Percentiles rank a stretch among this genome's conserved stretches.
Conservation (phyloP, 371 early-diverging fungal genomes). For the Mortierella sp. region DNA sequence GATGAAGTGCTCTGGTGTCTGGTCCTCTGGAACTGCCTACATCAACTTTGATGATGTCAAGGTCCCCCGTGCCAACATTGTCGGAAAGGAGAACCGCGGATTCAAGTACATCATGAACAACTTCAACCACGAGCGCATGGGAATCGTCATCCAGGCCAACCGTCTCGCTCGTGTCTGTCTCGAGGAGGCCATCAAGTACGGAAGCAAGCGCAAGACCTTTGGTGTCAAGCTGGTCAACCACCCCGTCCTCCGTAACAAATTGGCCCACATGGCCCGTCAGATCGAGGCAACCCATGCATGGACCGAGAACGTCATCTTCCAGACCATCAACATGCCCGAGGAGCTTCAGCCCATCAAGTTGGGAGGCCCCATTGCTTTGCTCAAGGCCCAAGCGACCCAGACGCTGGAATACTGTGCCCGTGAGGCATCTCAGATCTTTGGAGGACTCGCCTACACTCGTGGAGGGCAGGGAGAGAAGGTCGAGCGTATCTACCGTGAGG, state of each 20-base stretch:
- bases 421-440: conserved; percentile 94
- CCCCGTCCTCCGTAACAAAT: conserved; percentile 76
- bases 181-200: conserved; percentile 89
- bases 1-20: conserved; percentile 85
- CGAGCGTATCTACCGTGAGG: conserved; percentile 74
- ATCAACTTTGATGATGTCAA: conserved; percentile 89
- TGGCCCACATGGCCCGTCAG: conserved; percentile 85
- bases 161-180: conserved; percentile 90
- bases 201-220: conserved; percentile 90
- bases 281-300: conserved; percentile 92
- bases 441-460: conserved; percentile 89
- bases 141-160: conserved; percentile 86
- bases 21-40: conserved; percentile 85
- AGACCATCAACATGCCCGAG: conserved; percentile 74
- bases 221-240: conserved; percentile 83
- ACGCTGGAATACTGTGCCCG: conserved; percentile 91
- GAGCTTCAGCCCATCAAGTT: conserved; percentile 78
- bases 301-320: conserved; percentile 81
- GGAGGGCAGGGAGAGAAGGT: conserved; percentile 89
- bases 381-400: conserved; percentile 90
- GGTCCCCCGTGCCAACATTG: conserved; percentile 85
- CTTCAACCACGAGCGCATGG: conserved; percentile 86
- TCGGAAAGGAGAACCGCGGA: conserved; percentile 91
- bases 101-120: conserved; percentile 87
- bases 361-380: conserved; percentile 90